Conservation (phyloP, 306 rosid species). For the Pterocarpus santalinus region DNA sequence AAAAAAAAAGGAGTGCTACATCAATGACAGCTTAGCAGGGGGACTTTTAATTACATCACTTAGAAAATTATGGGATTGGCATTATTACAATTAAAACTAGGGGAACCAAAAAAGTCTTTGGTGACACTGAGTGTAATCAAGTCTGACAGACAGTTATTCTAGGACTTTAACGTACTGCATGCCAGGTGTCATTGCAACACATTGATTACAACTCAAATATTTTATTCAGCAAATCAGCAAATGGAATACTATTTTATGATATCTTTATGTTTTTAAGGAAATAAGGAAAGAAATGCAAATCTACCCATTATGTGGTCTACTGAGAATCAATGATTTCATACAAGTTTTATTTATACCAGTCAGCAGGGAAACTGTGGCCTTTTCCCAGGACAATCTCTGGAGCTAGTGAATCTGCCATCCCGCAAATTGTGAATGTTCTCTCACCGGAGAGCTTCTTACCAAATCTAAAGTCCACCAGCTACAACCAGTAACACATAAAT, state of each 20-base stretch:
- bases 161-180: not conserved
- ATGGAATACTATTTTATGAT: not conserved
- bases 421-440: constrained; percentile 94
- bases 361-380: constrained; percentile 94
- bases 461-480: constrained; percentile 94
- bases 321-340: constrained; percentile 36
- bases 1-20: too few relatives aligned
- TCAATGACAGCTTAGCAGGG: too few relatives aligned
- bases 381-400: constrained; percentile 96
- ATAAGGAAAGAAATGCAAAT: constrained; percentile 3
- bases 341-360: constrained; percentile 72
- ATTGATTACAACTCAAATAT: constrained; percentile 16
- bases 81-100: too few relatives aligned
- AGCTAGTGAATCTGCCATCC: constrained; percentile 86
- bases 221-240: not conserved
- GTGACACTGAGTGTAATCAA: not conserved
- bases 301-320: constrained; percentile 3
- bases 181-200: constrained; percentile 18
- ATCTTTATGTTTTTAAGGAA: not conserved
- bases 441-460: constrained; percentile 73
- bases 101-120: too few relatives aligned
- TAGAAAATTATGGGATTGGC: too few relatives aligned
- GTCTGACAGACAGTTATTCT: not conserved
- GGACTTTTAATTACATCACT: too few relatives aligned
- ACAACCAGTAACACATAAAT: constrained; percentile 43